Evolutionary conservation across 371 early-diverging fungal species (phyloP).

Genomic region (Mortierella sp.): DNA sequence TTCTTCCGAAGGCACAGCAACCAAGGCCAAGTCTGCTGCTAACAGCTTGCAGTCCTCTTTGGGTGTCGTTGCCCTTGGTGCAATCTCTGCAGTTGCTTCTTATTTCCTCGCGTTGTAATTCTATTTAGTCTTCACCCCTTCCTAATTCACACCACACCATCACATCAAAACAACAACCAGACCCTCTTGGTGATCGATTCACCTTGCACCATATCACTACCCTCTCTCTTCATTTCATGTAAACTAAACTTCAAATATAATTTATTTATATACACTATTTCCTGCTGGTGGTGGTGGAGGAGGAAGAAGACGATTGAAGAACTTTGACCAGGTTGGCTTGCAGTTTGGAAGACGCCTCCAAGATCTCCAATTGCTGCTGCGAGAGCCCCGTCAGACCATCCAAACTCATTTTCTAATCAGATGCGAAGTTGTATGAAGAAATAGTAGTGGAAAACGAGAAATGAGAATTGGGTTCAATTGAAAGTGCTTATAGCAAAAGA

Average conservation of each 20-base stretch:
- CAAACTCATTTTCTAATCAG: constrained; percentile 17
- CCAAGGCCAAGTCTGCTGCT: background rate
- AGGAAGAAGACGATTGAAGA: background rate
- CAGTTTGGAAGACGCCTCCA: constrained; percentile 21
- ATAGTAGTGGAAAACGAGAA: background rate
- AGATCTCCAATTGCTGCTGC: constrained; percentile 16
- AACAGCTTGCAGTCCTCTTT: background rate
- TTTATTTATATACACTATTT: background rate
- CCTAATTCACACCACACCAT: too few relatives aligned
- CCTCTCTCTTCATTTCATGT: background rate
- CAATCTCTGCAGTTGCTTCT: constrained; percentile 20
- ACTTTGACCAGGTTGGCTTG: constrained; percentile 14
- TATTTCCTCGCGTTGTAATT: constrained; percentile 28
- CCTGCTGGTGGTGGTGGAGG: too few relatives aligned
- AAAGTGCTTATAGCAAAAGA: too few relatives aligned
- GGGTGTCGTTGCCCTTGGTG: background rate
- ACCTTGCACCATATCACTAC: background rate
- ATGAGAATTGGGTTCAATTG: too few relatives aligned
- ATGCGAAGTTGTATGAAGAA: background rate
- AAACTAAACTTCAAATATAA: background rate
- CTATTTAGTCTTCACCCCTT: background rate
- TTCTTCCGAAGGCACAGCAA: background rate
- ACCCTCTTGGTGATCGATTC: background rate
- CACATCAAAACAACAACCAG: too few relatives aligned
- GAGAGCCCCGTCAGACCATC: constrained; percentile 18